Conservation (phyloP, 306 rosid genomes). For the Geum urbanum region DNA sequence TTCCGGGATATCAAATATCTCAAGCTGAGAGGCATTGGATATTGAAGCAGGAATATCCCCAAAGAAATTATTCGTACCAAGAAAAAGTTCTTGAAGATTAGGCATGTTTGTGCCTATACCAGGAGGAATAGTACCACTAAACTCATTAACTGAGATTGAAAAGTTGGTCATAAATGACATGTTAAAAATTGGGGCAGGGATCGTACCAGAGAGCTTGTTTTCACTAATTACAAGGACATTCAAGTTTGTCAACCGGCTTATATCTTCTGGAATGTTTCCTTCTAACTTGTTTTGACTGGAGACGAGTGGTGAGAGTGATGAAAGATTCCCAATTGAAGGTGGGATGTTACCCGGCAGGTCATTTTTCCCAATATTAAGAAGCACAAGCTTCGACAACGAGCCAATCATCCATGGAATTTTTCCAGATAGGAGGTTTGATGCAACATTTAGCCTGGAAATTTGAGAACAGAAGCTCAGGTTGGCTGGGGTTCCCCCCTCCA, state of each 20-base stretch:
- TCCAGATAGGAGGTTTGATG: neutral
- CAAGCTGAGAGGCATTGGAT: neutral
- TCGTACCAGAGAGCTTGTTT: constrained; percentile 35
- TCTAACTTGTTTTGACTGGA: neutral
- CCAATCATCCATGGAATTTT: neutral
- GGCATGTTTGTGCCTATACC: constrained; percentile 16
- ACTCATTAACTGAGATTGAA: constrained; percentile 20
- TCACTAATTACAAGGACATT: neutral
- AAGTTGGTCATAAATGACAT: constrained; percentile 10
- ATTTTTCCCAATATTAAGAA: neutral
- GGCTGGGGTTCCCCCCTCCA: neutral
- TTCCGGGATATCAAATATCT: neutral
- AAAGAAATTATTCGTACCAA: constrained; percentile 11
- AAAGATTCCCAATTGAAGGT: neutral
- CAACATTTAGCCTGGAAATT: too few relatives aligned
- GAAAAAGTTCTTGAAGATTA: constrained; percentile 26
- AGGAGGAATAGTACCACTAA: constrained; percentile 38
- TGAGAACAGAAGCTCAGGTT: neutral
- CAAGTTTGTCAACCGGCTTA: neutral
- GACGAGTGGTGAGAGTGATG: rapidly evolving
- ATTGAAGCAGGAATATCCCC: neutral
- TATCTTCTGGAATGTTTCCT: neutral
- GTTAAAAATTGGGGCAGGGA: constrained; percentile 32
- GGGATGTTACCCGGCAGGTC: neutral
- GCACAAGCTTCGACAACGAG: neutral